Base-by-base conservation (phyloP, 257 asterid species). In the Gentiana dahurica region DNA sequence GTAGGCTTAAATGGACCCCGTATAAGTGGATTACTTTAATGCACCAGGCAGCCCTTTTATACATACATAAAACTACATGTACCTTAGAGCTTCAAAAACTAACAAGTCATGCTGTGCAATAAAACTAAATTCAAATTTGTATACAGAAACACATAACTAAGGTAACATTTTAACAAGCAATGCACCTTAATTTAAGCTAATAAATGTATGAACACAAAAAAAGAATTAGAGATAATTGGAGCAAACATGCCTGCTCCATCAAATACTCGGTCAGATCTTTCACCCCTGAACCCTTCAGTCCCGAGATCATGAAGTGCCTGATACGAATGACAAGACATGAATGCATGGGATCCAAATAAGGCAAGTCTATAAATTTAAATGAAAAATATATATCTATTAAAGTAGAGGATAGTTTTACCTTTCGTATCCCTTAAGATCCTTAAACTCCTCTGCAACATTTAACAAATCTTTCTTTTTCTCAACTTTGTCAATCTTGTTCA, bases 211-310 rank as follows among this genome's bases (percentile, higher is more conserved):
- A 36, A 55, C 44, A 53, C 55, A 34, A 6, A n/a, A 35, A 39
- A 11, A 46, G 32, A 2, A 6, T 33, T 36, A 49, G 48, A 48
- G 1, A 35, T 8, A 51, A 41, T 39, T 11, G 47, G 12, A 0
- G 33, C 41, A 64, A 48, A 53, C 59, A 56, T 67, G 76, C 97
- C 94, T 85, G 87, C 55, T 85, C 87, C 69, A 57, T 65, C 73
- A 87, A 75, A 79, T 91, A 87, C 54, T 64, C 77, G 55, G 79
- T 69, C 56, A 91, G 82, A 62, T 91, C 88, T 66, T 74, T 85
- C 71, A 91, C 81, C 37, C 98, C 97, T 44, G 87, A 79, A 41
- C 95, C 98, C 84, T 91, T 87, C 71, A 83, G 73, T 67, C 96
- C 98, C 1, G 98, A 91, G 71, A 84, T 68, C 85, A 79, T 68